These are phyloP conservation scores for Hortiboletus flavorubellus DNA, from an alignment of 768 basidiomycete species.

Conservation along the genomic window DNA sequence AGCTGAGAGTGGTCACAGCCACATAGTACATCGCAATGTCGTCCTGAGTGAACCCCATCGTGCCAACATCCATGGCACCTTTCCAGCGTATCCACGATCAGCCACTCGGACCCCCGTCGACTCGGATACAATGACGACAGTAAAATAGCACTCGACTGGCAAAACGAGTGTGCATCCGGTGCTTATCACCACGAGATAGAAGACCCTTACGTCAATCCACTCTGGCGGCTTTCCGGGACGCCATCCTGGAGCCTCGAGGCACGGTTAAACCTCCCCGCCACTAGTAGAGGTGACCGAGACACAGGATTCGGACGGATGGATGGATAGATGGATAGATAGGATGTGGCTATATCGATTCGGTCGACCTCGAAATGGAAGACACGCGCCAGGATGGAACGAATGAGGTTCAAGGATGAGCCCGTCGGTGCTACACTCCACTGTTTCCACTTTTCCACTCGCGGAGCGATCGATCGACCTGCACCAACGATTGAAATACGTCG, in stretches of 20 bases:
- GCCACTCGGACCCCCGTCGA: not conserved
- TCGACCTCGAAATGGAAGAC: not conserved
- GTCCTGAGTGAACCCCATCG: not conserved
- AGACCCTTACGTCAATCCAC: slow-evolving; percentile 13
- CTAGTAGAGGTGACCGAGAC: slow-evolving; percentile 1
- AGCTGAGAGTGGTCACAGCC: not conserved
- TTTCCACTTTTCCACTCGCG: not conserved
- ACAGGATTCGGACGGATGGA: not conserved
- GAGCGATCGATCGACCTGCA: not conserved
- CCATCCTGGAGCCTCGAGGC: slow-evolving; percentile 17
- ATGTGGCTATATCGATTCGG: not conserved
- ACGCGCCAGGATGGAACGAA: not conserved
- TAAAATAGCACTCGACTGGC: not conserved
- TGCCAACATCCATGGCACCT: not conserved
- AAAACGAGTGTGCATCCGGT: not conserved
- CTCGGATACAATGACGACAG: not conserved
- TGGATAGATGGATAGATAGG: not conserved
- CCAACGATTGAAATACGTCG: not conserved
- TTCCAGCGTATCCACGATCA: slow-evolving; percentile 7
- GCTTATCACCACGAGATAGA: slow-evolving; percentile 12
- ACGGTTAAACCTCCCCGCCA: slow-evolving; percentile 6
- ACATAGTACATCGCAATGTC: not conserved
- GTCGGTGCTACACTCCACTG: too few species aligned
- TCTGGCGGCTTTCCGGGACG: not conserved
- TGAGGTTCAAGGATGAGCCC: too few species aligned